These are phyloP conservation scores for Fomitopsis palustris DNA, from an alignment of 1,284 basidiomycete genomes.

Conservation along the genomic window DNA sequence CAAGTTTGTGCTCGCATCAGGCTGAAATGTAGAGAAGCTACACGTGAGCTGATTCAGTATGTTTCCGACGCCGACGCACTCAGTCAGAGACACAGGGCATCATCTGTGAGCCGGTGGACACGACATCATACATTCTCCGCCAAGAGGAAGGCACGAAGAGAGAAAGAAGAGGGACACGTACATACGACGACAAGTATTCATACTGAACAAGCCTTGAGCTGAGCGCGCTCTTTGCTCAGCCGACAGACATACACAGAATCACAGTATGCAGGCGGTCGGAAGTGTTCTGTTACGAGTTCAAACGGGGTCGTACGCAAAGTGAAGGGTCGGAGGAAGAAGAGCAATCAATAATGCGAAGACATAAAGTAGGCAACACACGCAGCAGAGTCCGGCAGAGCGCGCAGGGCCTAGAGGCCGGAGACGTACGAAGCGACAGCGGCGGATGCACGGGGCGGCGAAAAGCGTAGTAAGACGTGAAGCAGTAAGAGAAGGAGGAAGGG, in stretches of 20 bases:
- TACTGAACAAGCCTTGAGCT: no score
- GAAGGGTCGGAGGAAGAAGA: background rate
- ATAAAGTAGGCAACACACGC: slow-evolving; percentile 2
- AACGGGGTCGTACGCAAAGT: no score
- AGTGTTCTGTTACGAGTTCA: background rate
- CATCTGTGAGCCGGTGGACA: no score
- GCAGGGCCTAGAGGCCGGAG: background rate
- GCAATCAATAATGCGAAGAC: background rate
- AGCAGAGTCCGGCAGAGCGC: background rate
- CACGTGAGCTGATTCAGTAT: no score
- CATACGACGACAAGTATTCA: no score
- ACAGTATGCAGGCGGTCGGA: background rate
- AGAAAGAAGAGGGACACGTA: no score
- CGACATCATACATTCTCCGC: no score
- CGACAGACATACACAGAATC: background rate
- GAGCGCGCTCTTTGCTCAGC: background rate
- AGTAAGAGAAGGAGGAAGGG: background rate
- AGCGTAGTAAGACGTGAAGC: background rate
- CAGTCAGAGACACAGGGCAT: no score
- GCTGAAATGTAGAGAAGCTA: no score
- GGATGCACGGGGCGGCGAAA: background rate
- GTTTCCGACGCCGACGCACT: no score
- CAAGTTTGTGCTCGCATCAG: no score
- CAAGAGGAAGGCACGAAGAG: no score
- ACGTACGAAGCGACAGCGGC: background rate